Base-by-base conservation (phyloP, 148 eudicot genomes). In the Salicornia ramosissima region DNA sequence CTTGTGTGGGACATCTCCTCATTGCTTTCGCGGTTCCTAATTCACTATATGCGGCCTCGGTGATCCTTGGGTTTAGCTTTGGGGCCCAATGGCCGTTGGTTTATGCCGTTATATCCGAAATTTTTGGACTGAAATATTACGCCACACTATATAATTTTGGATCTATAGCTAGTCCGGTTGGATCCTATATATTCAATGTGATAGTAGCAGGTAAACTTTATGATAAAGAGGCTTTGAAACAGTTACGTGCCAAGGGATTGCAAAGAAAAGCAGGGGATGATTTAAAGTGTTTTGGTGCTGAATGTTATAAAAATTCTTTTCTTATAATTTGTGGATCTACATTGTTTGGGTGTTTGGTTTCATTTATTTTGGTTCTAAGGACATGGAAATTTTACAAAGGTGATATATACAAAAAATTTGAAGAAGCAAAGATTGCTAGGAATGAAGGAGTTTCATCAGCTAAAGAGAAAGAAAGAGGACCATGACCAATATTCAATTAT, bases 111-210 rank as follows among this genome's bases (percentile, higher is more conserved):
- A 74, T 79, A 6, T 79, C 82, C 15, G 79, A 79, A 51, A 70
- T 79, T 28, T 79, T 79, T 52, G 82, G 82, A 26, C 75, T 79
- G 59, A 79, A 79, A 43, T 75, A 79, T 22, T 79, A 70, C 42
- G 67, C 82, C 19, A 79, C 79, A 10, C 47, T 79, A 26, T 71
- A 64, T 15, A 79, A 71, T 14, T 74, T 70, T 24, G 78, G 81
- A 51, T 26, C 71, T 1, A 13, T 74, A 28, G 81, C 81, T 10
- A 74, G 78, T 42, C 75, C 78, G 8, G 50, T 79, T 2, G 78
- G 81, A 9, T 65, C 69, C 10, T 79, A 79, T 26, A 67, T 79
- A 42, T 36, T 79, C 30, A 74, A 79, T 21, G 81, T 79, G 26
- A 53, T 45, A 43, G 68, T 79, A 26, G 50, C 78, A 11, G 81